A percentile compares a stretch with the other conserved stretches of the same genome.
Evolutionary conservation across 2,329 filamentous ascomycete species (phyloP).

Genomic region (Fusarium oligoseptatum): DNA sequence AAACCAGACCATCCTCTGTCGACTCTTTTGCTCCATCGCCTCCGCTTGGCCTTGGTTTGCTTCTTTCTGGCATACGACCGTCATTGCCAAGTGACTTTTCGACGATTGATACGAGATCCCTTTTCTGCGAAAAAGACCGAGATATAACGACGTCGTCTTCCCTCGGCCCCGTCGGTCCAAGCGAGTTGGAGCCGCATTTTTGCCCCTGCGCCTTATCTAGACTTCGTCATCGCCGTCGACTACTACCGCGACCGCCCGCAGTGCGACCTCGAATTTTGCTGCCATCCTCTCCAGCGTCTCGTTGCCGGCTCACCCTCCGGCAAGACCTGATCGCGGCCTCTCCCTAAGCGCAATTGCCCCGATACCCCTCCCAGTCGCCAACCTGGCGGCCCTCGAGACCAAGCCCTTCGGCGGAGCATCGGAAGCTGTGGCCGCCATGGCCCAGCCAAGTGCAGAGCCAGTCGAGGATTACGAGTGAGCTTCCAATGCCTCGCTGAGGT

Average conservation of each 20-base stretch:
- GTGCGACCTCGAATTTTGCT: constrained; percentile 17
- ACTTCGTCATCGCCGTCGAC: constrained; percentile 36
- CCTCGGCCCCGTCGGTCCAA: constrained; percentile 30
- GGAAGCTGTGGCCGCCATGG: constrained; percentile 77
- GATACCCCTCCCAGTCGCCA: constrained; percentile 57
- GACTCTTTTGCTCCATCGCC: constrained; percentile 39
- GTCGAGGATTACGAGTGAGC: constrained; percentile 76
- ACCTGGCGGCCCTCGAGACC: constrained; percentile 72
- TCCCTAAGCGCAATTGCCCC: constrained; percentile 34
- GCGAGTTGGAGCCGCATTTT: constrained; percentile 34
- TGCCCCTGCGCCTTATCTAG: constrained; percentile 38
- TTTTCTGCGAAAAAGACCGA: not conserved
- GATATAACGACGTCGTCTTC: constrained; percentile 13
- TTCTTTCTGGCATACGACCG: constrained; percentile 19
- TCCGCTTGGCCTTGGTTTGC: constrained; percentile 28
- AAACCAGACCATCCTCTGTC: constrained; percentile 24
- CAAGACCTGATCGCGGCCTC: constrained; percentile 16
- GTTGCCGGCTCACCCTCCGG: constrained; percentile 20
- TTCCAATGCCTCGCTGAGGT: constrained; percentile 4
- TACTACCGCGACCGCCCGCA: constrained; percentile 20
- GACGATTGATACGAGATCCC: not conserved
- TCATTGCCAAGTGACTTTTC: not conserved
- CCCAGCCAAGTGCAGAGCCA: constrained; percentile 74
- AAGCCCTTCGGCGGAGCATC: constrained; percentile 73
- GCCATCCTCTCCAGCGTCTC: not conserved